Evolutionary conservation across 345 rosid genomes (phyloP), one percentile per base, ranked within the genome.

Genomic region (Ceriops decandra): DNA sequence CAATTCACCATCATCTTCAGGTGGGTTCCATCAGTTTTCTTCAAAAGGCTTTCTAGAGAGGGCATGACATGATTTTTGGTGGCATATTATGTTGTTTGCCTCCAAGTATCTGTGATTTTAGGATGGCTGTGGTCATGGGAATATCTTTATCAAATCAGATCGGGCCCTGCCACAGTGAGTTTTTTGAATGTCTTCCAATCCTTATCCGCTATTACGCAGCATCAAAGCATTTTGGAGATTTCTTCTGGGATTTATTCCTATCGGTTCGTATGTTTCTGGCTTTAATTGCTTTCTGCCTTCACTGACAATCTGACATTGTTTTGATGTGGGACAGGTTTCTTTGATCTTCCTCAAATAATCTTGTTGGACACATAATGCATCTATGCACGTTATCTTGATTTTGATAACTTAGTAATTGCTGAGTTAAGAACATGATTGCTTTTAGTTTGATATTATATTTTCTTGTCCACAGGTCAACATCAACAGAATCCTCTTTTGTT

Each of bases 11-110:
- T 80, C 98, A 74, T 86, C 99, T 91, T 88, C 98, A 95, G 98
- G 99, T 95, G 95, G 98, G 99, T 95, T 92, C 93, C 86, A 77
- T 86, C 87, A 84, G 88, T 88, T 86, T 84, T 86, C 92, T 88
- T 90, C 87, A 82, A 81, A 82, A 78, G 90, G 86, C 83, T 87
- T 91, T 89, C 84, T 91, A 88, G 89, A 77, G 84, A 82, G 73
- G 87, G 72, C 87, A 83, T 86, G 87, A 16, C 59, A 56, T 56
- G 59, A 90, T 68, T 82, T 77, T 82, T 90, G 90, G 81, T 86
- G 90, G 87, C 82, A 76, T 85, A 67, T 81, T 82, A 65, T 89
- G 77, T 87, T 87, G 77, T 83, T 82, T 86, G 84, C 77, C 80
- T 70, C 77, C 83, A 63, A 85, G 85, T 67, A 69, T 81, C 76